Evolutionary conservation across 371 early-diverging fungal genomes (phyloP), one percentile per base, ranked within the genome.

Genomic region (Actinomortierella wolfii): DNA sequence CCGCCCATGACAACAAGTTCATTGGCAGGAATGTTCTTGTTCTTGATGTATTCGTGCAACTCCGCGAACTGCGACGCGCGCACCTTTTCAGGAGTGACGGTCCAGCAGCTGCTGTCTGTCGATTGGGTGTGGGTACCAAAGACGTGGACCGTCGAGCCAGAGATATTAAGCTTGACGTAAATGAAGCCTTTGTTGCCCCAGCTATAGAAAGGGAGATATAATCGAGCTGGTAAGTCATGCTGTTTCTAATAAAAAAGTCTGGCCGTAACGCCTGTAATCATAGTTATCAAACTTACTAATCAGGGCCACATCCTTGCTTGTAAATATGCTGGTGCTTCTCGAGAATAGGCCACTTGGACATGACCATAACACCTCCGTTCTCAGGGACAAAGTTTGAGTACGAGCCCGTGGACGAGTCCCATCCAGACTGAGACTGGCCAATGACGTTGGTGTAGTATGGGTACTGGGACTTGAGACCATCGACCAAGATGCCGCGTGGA

Each of bases 291-390:
- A 17, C 57, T 40, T 70, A 70, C 64, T 66, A 71, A 45, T 71
- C 71, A 2, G 62, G 57, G 5, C 73, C 73, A 57, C 73, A 73
- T 25, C 50, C 73, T 26, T 59, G 15, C 39, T 58, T 65, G 59
- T 28, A 73, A 18, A 73, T 44, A 42, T 49, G 62, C 47, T 73
- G 73, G 11, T 59, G 62, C 51, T 62, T 58, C 29, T 65, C 50
- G 25, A 20, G 57, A 13, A 73, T 73, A 25, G 73, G 73, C 73
- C 73, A 73, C 45, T 73, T 73, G 67, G 67, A 66, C 23, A 65
- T 42, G 52, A 73, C 62, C 8, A 56, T 41, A 6, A 66, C 67
- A 24, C 73, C 73, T 40, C 73, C 73, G 18, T 66, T 62, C 62
- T 73, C 73, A 17, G 50, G 13, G n/a, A 52, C 28, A 2, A 51